Evolutionary conservation across 129 eudicot genomes (phyloP), one percentile per base, ranked within the genome.

Genomic region (Escallonia herrerae): DNA sequence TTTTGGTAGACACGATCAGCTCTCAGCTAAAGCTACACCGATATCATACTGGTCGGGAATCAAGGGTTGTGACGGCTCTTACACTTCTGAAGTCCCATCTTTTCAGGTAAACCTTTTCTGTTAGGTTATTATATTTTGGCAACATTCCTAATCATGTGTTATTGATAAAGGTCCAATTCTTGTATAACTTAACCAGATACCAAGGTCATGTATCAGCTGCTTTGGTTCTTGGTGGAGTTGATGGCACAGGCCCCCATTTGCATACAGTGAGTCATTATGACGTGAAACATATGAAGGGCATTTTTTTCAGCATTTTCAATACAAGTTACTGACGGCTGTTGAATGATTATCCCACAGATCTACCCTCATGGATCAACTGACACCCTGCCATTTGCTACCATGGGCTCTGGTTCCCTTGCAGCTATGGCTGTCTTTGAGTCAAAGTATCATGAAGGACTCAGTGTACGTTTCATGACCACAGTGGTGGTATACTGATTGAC

Each of bases 351-450:
- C 39, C 64, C 14, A 46, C 69, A 91, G 97, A 91, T 91, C 38
- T 91, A 91, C 65, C 97, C 97, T 58, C 98, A 91, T 76, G 98
- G 96, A 65, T 91, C 98, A 62, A 91, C 98, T 0, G 98, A 91
- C 77, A 81, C 96, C 8, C 83, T 91, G 13, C 98, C 98, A 42
- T 91, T 66, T 75, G 98, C 98, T 22, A 91, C 98, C 39, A 91
- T 91, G 98, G 98, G 98, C 0, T 91, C 98, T 72, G 98, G 98
- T 72, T 91, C 98, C 22, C 95, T 91, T 73, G 97, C 97, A 62
- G 97, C 97, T 39, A 91, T 91, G 96, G 80, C 96, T 14, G 82
- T 91, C 13, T 87, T 91, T 75, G 97, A 91, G 67, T 91, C 96
- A 43, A 83, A 86, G 73, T 87, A 80, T 63, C 86, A 76, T 40